phyloP scores from a whole-genome alignment of 1,139 yeast species.

The Hansenula anomala region DNA sequence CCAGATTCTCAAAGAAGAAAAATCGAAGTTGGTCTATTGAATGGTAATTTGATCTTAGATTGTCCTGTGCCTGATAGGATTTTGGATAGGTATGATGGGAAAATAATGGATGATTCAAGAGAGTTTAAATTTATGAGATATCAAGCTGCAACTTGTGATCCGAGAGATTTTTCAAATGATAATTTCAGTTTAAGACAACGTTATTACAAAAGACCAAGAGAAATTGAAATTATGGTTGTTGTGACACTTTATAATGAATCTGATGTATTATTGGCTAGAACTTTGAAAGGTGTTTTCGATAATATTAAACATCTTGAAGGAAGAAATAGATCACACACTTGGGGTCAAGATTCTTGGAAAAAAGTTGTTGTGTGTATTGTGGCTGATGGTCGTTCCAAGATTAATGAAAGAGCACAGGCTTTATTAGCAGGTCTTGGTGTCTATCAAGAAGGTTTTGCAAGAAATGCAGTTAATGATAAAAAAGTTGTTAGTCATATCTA shows the following conservation, averaged over 20 bases:
- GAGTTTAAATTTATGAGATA: constrained; percentile 78
- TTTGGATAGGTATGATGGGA: constrained; percentile 41
- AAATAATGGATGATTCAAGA: constrained; percentile 49
- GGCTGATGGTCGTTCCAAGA: constrained; percentile 92
- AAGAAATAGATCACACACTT: constrained; percentile 58
- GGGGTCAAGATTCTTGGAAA: constrained; percentile 93
- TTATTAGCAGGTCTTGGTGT: constrained; percentile 89
- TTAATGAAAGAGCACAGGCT: constrained; percentile 78
- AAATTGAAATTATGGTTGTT: constrained; percentile 83
- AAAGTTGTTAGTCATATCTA: constrained; percentile 89
- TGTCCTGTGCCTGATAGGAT: constrained; percentile 59
- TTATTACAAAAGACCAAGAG: constrained; percentile 60
- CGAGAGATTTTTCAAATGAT: constrained; percentile 66
- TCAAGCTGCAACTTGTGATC: constrained; percentile 81
- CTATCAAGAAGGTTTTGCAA: constrained; percentile 91
- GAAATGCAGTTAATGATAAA: constrained; percentile 81
- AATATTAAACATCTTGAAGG: constrained; percentile 81
- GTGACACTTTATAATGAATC: constrained; percentile 95
- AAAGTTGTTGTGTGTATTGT: constrained; percentile 86
- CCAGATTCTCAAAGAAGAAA: constrained; percentile 21
- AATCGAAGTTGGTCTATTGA: constrained; percentile 28
- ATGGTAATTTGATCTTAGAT: constrained; percentile 63
- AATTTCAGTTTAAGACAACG: constrained; percentile 80
- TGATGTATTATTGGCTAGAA: constrained; percentile 80
- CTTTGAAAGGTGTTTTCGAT: constrained; percentile 89